phyloP scores from a whole-genome alignment of 768 basidiomycete species.

The Amanita subjunquillea region DNA sequence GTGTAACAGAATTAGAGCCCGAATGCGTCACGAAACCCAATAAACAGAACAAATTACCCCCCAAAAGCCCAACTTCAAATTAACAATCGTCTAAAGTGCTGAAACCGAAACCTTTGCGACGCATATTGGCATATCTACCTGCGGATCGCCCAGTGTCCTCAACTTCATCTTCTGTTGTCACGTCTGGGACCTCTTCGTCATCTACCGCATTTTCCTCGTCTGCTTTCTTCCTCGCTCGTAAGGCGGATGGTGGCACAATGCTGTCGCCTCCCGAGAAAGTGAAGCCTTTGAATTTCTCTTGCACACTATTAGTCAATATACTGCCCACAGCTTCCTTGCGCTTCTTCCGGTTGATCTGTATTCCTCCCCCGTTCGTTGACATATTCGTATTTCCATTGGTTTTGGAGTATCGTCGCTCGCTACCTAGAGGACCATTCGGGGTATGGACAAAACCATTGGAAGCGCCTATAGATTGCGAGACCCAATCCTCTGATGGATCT shows the following conservation, averaged over 20 bases:
- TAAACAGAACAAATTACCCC: not conserved
- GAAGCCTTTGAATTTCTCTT: constrained; percentile 96
- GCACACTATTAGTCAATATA: constrained; percentile 84
- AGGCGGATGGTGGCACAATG: constrained; percentile 33
- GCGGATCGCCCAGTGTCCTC: constrained; percentile 54
- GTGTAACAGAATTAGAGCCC: not conserved
- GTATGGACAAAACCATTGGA: constrained; percentile 35
- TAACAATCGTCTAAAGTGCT: constrained; percentile 22
- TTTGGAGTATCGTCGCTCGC: constrained; percentile 25
- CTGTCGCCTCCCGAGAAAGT: constrained; percentile 76
- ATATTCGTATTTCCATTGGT: constrained; percentile 3
- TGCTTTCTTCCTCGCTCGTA: constrained; percentile 26
- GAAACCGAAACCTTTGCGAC: constrained; percentile 36
- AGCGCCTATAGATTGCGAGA: constrained; percentile 33
- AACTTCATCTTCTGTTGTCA: constrained; percentile 68
- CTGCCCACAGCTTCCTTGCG: constrained; percentile 40
- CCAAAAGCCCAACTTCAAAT: not conserved
- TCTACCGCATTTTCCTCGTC: constrained; percentile 49
- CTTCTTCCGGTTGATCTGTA: constrained; percentile 43
- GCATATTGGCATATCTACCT: constrained; percentile 58
- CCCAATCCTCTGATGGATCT: constrained; percentile 69
- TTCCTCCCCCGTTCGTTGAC: constrained; percentile 21
- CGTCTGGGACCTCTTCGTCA: constrained; percentile 37
- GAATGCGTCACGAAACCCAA: not conserved
- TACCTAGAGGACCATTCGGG: constrained; percentile 73